Evolutionary conservation across 1,139 yeast species (phyloP).

Genomic region (Debaryomyces subglobosus): DNA sequence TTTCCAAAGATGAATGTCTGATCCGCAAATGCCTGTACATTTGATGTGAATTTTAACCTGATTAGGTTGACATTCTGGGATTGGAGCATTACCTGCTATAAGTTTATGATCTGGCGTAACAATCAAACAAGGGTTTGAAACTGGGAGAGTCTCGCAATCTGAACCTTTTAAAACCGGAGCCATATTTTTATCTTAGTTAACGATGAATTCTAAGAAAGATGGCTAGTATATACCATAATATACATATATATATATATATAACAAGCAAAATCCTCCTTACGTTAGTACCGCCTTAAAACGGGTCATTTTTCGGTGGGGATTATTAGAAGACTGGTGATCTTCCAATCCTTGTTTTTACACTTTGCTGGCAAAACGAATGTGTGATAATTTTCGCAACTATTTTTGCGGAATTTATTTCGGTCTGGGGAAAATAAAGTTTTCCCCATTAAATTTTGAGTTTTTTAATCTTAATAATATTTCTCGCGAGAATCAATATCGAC

Average conservation of each 20-base stretch:
- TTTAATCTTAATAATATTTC: not conserved
- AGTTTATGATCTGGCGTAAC: slow-evolving; percentile 11
- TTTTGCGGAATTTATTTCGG: slow-evolving; percentile 5
- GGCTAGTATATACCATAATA: not conserved
- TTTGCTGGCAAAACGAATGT: not conserved
- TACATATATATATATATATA: not conserved
- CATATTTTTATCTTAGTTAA: slow-evolving; percentile 1
- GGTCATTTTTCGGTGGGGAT: slow-evolving; percentile 6
- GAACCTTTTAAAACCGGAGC: slow-evolving; percentile 10
- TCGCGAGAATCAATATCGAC: not conserved
- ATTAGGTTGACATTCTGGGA: slow-evolving; percentile 8
- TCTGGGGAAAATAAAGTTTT: not conserved
- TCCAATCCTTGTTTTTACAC: not conserved
- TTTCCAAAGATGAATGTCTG: slow-evolving; percentile 30
- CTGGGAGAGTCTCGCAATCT: not conserved
- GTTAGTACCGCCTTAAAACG: slow-evolving; percentile 1
- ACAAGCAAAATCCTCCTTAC: not conserved
- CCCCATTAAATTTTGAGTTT: not conserved
- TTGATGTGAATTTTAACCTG: slow-evolving; percentile 38
- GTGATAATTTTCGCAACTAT: not conserved
- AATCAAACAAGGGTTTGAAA: slow-evolving; percentile 12
- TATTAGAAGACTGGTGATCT: not conserved
- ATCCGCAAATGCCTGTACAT: slow-evolving; percentile 36
- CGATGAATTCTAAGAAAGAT: not conserved
- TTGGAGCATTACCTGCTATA: slow-evolving; percentile 9